These are phyloP conservation scores for Phoma sp. DNA, from an alignment of 2,329 filamentous ascomycete genomes.

Conservation along the genomic window DNA sequence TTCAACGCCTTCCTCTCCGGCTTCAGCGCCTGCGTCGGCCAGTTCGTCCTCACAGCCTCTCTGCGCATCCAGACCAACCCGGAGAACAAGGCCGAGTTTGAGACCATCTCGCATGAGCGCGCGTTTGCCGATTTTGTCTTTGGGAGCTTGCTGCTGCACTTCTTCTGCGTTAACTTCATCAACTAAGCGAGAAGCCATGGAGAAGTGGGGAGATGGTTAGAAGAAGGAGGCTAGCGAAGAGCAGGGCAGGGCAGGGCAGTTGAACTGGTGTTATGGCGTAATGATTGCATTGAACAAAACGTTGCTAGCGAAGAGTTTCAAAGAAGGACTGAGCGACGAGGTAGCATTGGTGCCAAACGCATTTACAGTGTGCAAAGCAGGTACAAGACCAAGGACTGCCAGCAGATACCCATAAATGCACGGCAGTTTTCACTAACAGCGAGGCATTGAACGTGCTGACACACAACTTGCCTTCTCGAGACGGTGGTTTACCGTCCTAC, in stretches of 20 bases:
- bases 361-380: not conserved
- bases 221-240: not conserved
- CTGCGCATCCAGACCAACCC: conserved; percentile 91
- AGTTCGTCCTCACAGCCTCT: conserved; percentile 92
- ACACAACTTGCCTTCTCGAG: not conserved
- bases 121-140: conserved; percentile 97
- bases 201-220: not conserved
- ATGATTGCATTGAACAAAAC: conserved; percentile 6
- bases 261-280: conserved; percentile 12
- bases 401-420: conserved; percentile 9
- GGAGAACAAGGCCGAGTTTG: conserved; percentile 80
- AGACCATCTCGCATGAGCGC: conserved; percentile 78
- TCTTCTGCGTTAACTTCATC: conserved; percentile 99
- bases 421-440: not conserved
- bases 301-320: not conserved
- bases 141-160: conserved; percentile 93
- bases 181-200: conserved; percentile 66
- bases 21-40: conserved; percentile 91
- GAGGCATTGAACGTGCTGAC: not conserved
- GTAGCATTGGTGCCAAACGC: not conserved
- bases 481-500: not conserved
- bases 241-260: not conserved
- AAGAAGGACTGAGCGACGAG: not conserved
- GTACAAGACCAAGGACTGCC: not conserved
- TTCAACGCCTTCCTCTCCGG: conserved; percentile 99